Base-by-base conservation (phyloP, 306 rosid genomes). In the Alnus rubra region DNA sequence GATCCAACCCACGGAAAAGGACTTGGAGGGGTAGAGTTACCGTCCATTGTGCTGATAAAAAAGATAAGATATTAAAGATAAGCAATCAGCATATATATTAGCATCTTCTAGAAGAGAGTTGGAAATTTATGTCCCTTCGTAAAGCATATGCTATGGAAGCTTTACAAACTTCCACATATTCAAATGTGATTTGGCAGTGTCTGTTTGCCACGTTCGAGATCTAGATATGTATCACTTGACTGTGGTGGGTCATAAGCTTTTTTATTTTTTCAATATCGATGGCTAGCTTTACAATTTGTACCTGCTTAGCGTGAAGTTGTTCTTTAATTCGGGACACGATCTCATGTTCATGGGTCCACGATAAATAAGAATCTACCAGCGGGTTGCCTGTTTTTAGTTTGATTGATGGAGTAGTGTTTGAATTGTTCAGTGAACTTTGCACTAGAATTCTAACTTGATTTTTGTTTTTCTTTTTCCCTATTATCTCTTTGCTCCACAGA, bases 111-210 rank as follows among this genome's bases (percentile, higher is more conserved):
- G 7, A 45, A 70, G 14, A 47, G 35, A 1, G 5, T 69, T 8
- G 71, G 28, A 47, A 71, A 51, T 67, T 52, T 37, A 7, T 19
- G 74, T 14, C 49, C 50, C 50, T 62, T 77, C 30, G 5, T 39
- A 39, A 39, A 77, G 70, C 69, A 68, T 54, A 52, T 35, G 62
- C 79, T 19, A 77, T 54, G 69, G 74, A 77, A 77, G 15, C 16
- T 53, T 18, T 5, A 39, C 19, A 71, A 39, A 39, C 18, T 18
- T 52, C 58, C 68, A 62, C 19, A 33, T 65, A 3, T 5, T 5
- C 49, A 5, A 23, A 37, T 11, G 59, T n/a, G 51, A 42, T 58
- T 58, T 19, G n/a, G 42, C 77, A 23, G 18, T 71, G 74, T 70
- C 42, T 73, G 16, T 49, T 76, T 54, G 65, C 67, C 69, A 59